These are phyloP conservation scores for Aspergillus aculeatinus DNA, from an alignment of 2,329 filamentous ascomycete species.

Conservation along the genomic window DNA sequence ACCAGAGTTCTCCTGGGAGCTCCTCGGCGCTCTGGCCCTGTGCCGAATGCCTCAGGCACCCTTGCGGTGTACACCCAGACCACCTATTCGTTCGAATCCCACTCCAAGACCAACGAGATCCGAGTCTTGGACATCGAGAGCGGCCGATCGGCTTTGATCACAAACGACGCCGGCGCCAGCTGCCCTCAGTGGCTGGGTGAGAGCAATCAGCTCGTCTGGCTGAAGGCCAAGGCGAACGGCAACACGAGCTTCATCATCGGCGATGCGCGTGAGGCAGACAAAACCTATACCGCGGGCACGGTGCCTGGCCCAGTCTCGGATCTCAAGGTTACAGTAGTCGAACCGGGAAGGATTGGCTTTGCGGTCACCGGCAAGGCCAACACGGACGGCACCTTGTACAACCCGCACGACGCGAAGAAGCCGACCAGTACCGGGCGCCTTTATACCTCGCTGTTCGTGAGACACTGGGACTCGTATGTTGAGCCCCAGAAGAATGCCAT, in stretches of 20 bases:
- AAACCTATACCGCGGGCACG: conserved; percentile 46
- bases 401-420: conserved; percentile 50
- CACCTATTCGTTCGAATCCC: conserved; percentile 51
- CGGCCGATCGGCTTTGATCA: conserved; percentile 43
- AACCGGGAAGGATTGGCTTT: conserved; percentile 45
- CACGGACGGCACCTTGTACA: conserved; percentile 49
- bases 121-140: conserved; percentile 45
- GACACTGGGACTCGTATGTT: conserved; percentile 55
- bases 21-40: conserved; percentile 46
- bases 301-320: conserved; percentile 48
- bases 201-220: conserved; percentile 46
- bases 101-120: conserved; percentile 48
- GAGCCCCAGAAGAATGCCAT: conserved; percentile 51
- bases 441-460: conserved; percentile 53
- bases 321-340: conserved; percentile 45
- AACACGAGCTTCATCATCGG: conserved; percentile 48
- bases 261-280: conserved; percentile 41
- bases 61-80: conserved; percentile 50
- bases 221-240: conserved; percentile 47
- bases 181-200: conserved; percentile 50
- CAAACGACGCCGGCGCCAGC: conserved; percentile 46
- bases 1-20: conserved; percentile 47
- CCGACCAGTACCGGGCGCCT: conserved; percentile 47
- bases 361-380: conserved; percentile 50
- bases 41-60: conserved; percentile 48